These are phyloP conservation scores for Pachysandra terminalis DNA, from an alignment of 164 flowering plant species.

Conservation along the genomic window DNA sequence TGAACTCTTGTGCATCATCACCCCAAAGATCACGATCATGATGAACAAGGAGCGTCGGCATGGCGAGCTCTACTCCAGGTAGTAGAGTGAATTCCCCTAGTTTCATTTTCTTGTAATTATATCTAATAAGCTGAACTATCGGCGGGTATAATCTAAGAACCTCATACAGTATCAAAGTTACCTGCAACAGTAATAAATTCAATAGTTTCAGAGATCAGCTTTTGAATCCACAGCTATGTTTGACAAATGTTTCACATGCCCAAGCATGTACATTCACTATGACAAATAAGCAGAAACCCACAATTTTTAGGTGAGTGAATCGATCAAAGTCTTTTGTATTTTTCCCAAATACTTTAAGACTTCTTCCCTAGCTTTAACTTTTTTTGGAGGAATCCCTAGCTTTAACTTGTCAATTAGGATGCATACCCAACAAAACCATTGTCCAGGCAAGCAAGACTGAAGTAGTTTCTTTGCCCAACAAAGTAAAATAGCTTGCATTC, in stretches of 20 bases:
- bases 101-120: slow-evolving; percentile 3
- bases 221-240: not conserved
- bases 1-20: slow-evolving; percentile 17
- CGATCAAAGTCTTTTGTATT: not conserved
- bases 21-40: slow-evolving; percentile 13
- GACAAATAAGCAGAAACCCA: not conserved
- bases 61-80: not conserved
- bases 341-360: slow-evolving; percentile 4
- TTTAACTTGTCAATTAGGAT: slow-evolving; percentile 1
- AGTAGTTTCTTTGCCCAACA: slow-evolving; percentile 6
- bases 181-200: slow-evolving; percentile 1
- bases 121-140: not conserved
- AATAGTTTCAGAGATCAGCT: too few species aligned
- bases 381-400: too few species aligned
- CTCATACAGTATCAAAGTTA: slow-evolving; percentile 12
- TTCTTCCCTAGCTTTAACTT: slow-evolving; percentile 10
- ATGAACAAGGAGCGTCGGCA: slow-evolving; percentile 8
- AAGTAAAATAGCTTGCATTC: slow-evolving; percentile 9
- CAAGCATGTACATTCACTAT: not conserved
- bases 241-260: not conserved
- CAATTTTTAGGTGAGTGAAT: not conserved
- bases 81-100: slow-evolving; percentile 7
- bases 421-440: slow-evolving; percentile 4
- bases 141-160: slow-evolving; percentile 17
- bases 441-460: not conserved